These are phyloP conservation scores for Cladobotryum mycophilum DNA, from an alignment of 2,329 filamentous ascomycete genomes.

Conservation along the genomic window DNA sequence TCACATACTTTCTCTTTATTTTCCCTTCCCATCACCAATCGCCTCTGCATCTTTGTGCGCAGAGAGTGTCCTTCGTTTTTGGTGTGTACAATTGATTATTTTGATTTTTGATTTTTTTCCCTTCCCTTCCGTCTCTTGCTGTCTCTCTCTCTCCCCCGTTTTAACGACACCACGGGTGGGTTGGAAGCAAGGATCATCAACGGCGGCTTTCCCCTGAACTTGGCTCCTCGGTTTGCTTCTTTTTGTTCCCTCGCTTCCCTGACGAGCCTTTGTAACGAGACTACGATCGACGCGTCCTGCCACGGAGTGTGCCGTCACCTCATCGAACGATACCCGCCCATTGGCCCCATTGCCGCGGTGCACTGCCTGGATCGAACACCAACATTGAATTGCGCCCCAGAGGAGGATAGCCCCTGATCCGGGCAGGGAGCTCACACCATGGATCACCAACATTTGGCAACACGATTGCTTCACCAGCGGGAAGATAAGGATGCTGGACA, in stretches of 20 bases:
- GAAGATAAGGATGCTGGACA: conserved; percentile 22
- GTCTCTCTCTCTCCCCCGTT: neutral
- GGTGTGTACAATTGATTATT: conserved; percentile 6
- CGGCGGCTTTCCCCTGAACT: conserved; percentile 12
- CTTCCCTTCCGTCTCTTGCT: no score
- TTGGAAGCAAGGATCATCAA: neutral
- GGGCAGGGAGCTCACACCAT: conserved; percentile 13
- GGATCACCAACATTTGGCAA: conserved; percentile 12
- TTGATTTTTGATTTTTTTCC: conserved; percentile 12
- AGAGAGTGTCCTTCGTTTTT: conserved; percentile 12
- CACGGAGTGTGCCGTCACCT: no score
- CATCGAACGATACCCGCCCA: no score
- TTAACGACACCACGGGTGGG: conserved; percentile 2
- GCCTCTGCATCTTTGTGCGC: conserved; percentile 6
- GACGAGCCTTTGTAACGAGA: neutral
- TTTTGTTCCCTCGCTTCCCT: conserved; percentile 2
- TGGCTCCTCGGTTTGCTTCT: conserved; percentile 3
- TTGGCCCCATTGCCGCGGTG: no score
- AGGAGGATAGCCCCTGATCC: no score
- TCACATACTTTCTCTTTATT: conserved; percentile 7
- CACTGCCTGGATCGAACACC: no score
- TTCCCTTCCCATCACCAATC: conserved; percentile 4
- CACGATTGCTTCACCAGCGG: conserved; percentile 12
- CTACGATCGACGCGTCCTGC: no score
- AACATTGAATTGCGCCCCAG: no score